These are phyloP conservation scores for Saksenaea vasiformis DNA, from an alignment of 371 early-diverging fungal genomes.

Conservation along the genomic window DNA sequence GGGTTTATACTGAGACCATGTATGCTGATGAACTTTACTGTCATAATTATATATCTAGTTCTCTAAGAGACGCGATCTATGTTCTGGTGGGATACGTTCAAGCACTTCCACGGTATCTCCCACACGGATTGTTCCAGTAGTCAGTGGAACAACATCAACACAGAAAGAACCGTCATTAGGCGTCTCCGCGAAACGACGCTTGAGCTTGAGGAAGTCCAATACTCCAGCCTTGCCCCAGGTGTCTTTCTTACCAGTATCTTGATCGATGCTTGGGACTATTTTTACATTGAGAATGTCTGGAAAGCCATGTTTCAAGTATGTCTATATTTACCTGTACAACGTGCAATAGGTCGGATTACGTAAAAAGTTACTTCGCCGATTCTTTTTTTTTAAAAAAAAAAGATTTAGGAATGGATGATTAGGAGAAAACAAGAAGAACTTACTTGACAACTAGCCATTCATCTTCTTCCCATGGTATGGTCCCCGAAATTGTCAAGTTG, in stretches of 20 bases:
- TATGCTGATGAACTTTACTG: no score
- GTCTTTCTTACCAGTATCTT: slow-evolving; percentile 49
- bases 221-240: slow-evolving; percentile 38
- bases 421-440: neutral
- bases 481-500: slow-evolving; percentile 45
- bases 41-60: neutral
- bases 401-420: neutral
- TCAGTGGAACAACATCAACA: slow-evolving; percentile 45
- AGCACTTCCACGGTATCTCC: slow-evolving; percentile 43
- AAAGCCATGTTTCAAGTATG: neutral
- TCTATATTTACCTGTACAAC: slow-evolving; percentile 37
- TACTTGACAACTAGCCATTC: slow-evolving; percentile 49
- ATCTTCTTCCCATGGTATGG: slow-evolving; percentile 52
- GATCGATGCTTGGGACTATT: slow-evolving; percentile 46
- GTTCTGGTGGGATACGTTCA: slow-evolving; percentile 38
- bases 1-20: no score
- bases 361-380: slow-evolving; percentile 49
- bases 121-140: slow-evolving; percentile 40
- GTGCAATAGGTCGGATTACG: slow-evolving; percentile 40
- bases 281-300: neutral
- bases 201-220: slow-evolving; percentile 26
- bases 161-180: slow-evolving; percentile 45
- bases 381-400: slow-evolving; percentile 9
- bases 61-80: neutral
- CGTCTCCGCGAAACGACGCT: slow-evolving; percentile 32